Percentiles rank a stretch among this genome's conserved stretches.
phyloP scores from a whole-genome alignment of 2,329 filamentous ascomycete species.

The Fusarium sp. region DNA sequence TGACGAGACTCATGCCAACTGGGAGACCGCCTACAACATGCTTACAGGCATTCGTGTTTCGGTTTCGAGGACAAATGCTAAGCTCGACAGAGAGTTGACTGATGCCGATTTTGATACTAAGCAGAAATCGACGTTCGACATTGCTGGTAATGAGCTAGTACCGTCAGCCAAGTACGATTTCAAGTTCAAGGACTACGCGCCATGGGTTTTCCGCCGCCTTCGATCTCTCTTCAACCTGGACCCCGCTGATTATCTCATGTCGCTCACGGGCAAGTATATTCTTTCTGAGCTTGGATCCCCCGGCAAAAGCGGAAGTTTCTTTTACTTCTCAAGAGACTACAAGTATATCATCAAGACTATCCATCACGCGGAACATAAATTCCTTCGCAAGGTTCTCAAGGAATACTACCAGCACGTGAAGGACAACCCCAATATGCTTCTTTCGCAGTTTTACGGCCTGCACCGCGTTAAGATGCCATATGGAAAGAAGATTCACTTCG shows the following conservation, averaged over 20 bases:
- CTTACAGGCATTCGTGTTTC: constrained; percentile 97
- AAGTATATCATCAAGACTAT: constrained; percentile 99
- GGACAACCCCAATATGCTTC: constrained; percentile 93
- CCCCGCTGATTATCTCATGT: constrained; percentile 98
- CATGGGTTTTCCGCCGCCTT: constrained; percentile 97
- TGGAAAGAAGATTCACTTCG: constrained; percentile 98
- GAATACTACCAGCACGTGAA: constrained; percentile 95
- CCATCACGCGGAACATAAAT: constrained; percentile 93
- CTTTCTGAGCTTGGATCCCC: constrained; percentile 96
- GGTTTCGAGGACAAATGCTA: constrained; percentile 95
- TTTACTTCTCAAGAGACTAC: constrained; percentile 99
- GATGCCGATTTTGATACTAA: constrained; percentile 93
- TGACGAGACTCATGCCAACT: constrained; percentile 96
- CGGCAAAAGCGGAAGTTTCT: constrained; percentile 98
- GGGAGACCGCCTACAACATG: constrained; percentile 99
- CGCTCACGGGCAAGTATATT: constrained; percentile 97
- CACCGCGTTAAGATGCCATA: constrained; percentile 99
- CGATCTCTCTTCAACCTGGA: constrained; percentile 90
- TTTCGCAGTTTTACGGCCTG: constrained; percentile 97
- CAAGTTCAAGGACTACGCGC: constrained; percentile 99
- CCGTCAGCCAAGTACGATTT: constrained; percentile 99
- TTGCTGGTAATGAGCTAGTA: constrained; percentile 96
- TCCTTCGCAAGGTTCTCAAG: constrained; percentile 83
- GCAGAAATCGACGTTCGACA: constrained; percentile 99
- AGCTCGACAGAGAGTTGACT: constrained; percentile 90